Percentiles rank a stretch among this genome's conserved stretches.
These are phyloP conservation scores for Elaeagnus macrophylla DNA, from an alignment of 306 rosid genomes.

Conservation along the genomic window DNA sequence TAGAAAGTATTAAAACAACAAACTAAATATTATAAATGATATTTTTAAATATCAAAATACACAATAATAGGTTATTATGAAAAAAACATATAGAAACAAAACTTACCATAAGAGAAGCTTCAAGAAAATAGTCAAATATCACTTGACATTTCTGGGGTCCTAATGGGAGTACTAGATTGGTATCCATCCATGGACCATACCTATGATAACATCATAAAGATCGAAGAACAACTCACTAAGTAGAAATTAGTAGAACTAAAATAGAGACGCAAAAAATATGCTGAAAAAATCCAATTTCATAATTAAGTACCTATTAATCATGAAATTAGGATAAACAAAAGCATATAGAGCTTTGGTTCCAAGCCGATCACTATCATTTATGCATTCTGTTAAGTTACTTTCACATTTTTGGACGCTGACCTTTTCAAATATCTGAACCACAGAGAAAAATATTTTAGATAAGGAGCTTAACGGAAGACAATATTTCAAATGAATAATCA, in stretches of 20 bases:
- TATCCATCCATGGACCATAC: conserved; percentile 99
- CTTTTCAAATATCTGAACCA: conserved; percentile 52
- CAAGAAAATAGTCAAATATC: conserved; percentile 78
- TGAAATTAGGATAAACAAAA: conserved; percentile 81
- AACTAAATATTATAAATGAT: no score
- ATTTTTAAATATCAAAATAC: background rate
- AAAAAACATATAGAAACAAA: background rate
- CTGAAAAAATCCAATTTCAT: conserved; percentile 1
- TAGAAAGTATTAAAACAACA: no score
- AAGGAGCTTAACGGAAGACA: conserved; percentile 4
- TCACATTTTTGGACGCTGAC: conserved; percentile 88
- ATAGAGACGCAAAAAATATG: background rate
- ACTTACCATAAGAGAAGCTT: conserved; percentile 59
- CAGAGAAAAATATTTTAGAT: conserved; percentile 10
- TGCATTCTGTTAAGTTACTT: conserved; percentile 26
- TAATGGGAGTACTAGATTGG: conserved; percentile 82
- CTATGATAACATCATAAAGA: conserved; percentile 29
- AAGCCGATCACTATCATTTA: conserved; percentile 52
- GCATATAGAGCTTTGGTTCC: conserved; percentile 72
- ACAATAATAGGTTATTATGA: background rate
- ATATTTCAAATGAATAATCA: conserved; percentile 6
- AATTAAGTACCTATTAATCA: conserved; percentile 69
- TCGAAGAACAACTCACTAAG: conserved; percentile 6
- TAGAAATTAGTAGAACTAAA: conserved; percentile 14
- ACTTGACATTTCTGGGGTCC: conserved; percentile 71